Evolutionary conservation across 2,329 filamentous ascomycete species (phyloP), one percentile per base, ranked within the genome.

Genomic region (Cadophora sp.): DNA sequence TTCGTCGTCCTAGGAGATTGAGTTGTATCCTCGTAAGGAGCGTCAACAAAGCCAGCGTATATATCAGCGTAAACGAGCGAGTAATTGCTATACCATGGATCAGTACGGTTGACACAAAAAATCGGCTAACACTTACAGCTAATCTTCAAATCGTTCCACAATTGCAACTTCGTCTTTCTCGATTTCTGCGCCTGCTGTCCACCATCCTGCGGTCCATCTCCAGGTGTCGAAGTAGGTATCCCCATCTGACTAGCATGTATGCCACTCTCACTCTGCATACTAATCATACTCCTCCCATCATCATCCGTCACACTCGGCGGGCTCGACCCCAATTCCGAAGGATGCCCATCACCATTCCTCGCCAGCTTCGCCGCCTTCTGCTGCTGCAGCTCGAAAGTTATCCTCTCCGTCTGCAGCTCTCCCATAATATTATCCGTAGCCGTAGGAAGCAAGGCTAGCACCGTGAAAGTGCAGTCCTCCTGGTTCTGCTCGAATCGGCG

Each of bases 401-500:
- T 93, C 75, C 92, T 89, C 79, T 99, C 96, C 51, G 97, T 97
- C 62, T 96, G 93, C 74, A 98, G 87, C 39, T 91, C 89, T 73
- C 93, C 89, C 75, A 97, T 84, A 74, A 99, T 91, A 77, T 96
- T 95, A 72, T 96, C 89, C 27, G 94, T 94, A 7, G 94, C 92
- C 41, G 95, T 97, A 4, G 96, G 96, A 11, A 99, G 86, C 64
- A 99, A 88, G 36, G 95, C 96, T n/a, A 98, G 89, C 53, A 98
- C 94, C 45, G 96, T 99, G 78, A 96, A 97, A 58, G 95, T 97
- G 81, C 96, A 99, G 80, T 99, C 96, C 78, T 97, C 95, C 79
- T 99, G 96, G 80, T 99, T 99, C 81, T 99, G 96, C 79, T 98
- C 93, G 81, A 99, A 99, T 76, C 96, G 92, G 67, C 96, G 91